Evolutionary conservation across 306 rosid species (phyloP).

Genomic region (Chamaecrista fasciculata): DNA sequence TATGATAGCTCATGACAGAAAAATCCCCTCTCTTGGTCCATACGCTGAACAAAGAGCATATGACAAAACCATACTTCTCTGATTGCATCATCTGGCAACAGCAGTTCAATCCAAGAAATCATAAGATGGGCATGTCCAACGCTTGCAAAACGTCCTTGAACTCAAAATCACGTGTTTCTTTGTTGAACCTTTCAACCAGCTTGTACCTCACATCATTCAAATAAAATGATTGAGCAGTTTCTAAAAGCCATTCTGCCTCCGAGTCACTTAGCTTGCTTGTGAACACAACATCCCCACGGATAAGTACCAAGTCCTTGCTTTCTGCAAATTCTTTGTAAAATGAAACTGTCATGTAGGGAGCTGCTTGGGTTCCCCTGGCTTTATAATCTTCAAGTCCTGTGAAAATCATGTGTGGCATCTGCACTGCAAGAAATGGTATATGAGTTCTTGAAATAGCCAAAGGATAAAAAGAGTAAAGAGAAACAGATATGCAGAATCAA

Average conservation of each 20-base stretch:
- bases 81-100: not conserved
- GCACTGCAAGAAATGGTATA: constrained; percentile 55
- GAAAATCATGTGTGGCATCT: constrained; percentile 73
- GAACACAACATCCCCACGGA: constrained; percentile 83
- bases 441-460: not conserved
- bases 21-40: constrained; percentile 3
- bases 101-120: constrained; percentile 23
- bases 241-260: constrained; percentile 85
- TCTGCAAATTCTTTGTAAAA: constrained; percentile 85
- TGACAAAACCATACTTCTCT: not conserved
- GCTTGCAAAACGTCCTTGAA: constrained; percentile 86
- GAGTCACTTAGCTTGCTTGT: constrained; percentile 74
- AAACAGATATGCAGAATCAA: not conserved
- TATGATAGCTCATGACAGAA: not conserved
- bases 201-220: constrained; percentile 71
- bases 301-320: constrained; percentile 78
- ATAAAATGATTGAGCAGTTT: constrained; percentile 78
- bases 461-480: not conserved
- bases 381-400: constrained; percentile 95
- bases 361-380: constrained; percentile 89
- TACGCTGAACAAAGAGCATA: not conserved
- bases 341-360: constrained; percentile 72
- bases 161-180: constrained; percentile 80
- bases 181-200: constrained; percentile 84
- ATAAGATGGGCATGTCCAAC: constrained; percentile 68